These are phyloP conservation scores for Tylopilus rubrobrunneus DNA, from an alignment of 768 basidiomycete genomes.

Conservation along the genomic window DNA sequence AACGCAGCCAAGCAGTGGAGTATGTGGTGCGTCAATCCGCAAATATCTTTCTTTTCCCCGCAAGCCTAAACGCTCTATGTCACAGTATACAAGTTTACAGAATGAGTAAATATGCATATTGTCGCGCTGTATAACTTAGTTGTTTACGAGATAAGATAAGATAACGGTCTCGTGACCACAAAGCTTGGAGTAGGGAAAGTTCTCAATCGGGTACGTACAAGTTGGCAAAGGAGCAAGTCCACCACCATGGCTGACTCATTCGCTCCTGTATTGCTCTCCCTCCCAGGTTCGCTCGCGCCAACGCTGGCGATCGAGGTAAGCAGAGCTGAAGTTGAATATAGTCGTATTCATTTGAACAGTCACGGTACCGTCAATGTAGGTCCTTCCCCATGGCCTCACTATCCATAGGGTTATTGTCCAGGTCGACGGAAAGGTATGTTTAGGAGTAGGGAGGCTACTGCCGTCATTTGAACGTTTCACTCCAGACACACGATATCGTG, in stretches of 20 bases:
- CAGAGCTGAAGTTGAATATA: not conserved
- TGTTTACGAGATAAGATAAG: slow-evolving; percentile 8
- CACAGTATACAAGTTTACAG: slow-evolving; percentile 28
- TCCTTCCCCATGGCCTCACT: slow-evolving; percentile 65
- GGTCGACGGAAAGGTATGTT: slow-evolving; percentile 55
- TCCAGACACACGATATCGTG: slow-evolving; percentile 71
- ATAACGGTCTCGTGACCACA: not conserved
- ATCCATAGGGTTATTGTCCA: slow-evolving; percentile 66
- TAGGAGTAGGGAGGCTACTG: too few species aligned
- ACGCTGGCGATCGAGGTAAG: slow-evolving; percentile 60
- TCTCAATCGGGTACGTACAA: not conserved
- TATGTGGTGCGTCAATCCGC: slow-evolving; percentile 56
- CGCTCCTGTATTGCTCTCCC: slow-evolving; percentile 49
- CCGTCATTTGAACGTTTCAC: not conserved
- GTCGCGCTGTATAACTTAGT: too few species aligned
- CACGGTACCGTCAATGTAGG: slow-evolving; percentile 35
- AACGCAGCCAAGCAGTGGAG: slow-evolving; percentile 79
- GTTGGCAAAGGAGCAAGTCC: not conserved
- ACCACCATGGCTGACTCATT: not conserved
- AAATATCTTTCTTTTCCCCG: not conserved
- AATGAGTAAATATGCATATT: slow-evolving; percentile 6
- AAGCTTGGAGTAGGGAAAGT: not conserved
- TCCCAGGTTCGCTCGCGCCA: slow-evolving; percentile 49
- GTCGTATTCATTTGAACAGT: not conserved
- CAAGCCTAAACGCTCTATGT: not conserved